A percentile compares a stretch with the other conserved stretches of the same genome.
phyloP scores from a whole-genome alignment of 2,329 filamentous ascomycete genomes.

The Pezicula neosporulosa region DNA sequence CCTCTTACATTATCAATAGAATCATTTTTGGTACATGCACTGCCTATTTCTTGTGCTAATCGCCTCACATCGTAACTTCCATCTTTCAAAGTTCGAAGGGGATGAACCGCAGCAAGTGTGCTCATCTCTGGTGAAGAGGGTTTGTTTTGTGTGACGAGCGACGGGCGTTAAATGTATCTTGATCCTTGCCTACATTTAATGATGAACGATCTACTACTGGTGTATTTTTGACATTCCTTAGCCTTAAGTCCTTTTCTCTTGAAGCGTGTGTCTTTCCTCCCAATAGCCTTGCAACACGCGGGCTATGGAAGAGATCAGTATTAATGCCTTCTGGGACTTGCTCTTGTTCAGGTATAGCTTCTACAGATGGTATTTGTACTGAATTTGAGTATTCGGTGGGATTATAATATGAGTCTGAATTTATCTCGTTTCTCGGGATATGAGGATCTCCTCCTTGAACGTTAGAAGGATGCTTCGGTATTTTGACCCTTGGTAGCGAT shows the following conservation, averaged over 20 bases:
- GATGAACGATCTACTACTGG: constrained; percentile 32
- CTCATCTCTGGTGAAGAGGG: constrained; percentile 7
- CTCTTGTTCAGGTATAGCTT: constrained; percentile 33
- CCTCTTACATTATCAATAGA: constrained; percentile 1
- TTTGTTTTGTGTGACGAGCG: constrained; percentile 9
- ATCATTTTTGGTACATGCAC: constrained; percentile 27
- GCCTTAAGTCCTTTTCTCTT: constrained; percentile 19
- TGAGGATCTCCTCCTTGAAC: constrained; percentile 16
- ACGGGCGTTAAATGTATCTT: constrained; percentile 30
- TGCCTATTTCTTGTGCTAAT: constrained; percentile 39
- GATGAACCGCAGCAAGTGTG: neutral
- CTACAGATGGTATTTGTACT: constrained; percentile 9
- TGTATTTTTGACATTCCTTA: constrained; percentile 28
- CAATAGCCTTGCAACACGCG: constrained; percentile 52
- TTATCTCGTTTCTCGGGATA: constrained; percentile 15
- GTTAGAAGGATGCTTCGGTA: constrained; percentile 47
- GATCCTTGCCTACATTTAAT: constrained; percentile 28
- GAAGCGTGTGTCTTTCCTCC: constrained; percentile 36
- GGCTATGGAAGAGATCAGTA: constrained; percentile 59
- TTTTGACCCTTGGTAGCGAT: constrained; percentile 49
- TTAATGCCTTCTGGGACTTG: constrained; percentile 55
- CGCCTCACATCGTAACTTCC: constrained; percentile 37
- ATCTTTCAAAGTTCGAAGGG: constrained; percentile 2
- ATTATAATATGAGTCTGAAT: constrained; percentile 33
- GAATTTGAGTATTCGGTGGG: constrained; percentile 16